Percentiles rank a stretch among this genome's conserved stretches.
phyloP scores from a whole-genome alignment of 805 yeast species.

The Torulaspora quercuum region DNA sequence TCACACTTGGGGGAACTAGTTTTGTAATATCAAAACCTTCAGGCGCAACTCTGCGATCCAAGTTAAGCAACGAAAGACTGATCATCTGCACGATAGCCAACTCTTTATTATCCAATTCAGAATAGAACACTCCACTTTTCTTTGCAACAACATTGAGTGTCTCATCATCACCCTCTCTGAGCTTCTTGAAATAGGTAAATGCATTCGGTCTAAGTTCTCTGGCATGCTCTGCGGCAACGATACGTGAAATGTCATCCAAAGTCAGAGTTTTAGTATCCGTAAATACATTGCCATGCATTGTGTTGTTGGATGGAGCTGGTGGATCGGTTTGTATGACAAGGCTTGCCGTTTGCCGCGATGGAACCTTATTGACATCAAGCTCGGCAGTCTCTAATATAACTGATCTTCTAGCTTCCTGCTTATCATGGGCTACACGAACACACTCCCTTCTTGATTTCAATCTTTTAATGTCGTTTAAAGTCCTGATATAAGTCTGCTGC shows the following conservation, averaged over 20 bases:
- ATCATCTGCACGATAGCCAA: conserved; percentile 57
- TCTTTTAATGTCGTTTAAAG: conserved; percentile 72
- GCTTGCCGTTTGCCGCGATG: conserved; percentile 30
- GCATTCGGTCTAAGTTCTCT: conserved; percentile 91
- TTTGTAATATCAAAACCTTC: conserved; percentile 10
- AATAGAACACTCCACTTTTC: conserved; percentile 49
- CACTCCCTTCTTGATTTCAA: conserved; percentile 69
- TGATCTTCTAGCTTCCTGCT: conserved; percentile 63
- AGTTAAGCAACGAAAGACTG: conserved; percentile 41
- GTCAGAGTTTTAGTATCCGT: conserved; percentile 83
- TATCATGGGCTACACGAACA: conserved; percentile 46
- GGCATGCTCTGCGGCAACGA: conserved; percentile 96
- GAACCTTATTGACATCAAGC: conserved; percentile 23
- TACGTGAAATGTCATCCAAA: conserved; percentile 92
- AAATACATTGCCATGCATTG: conserved; percentile 42
- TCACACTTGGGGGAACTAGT: conserved; percentile 65
- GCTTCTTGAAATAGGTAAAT: conserved; percentile 66
- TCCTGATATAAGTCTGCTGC: conserved; percentile 59
- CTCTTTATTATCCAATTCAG: conserved; percentile 42
- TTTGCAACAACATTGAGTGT: conserved; percentile 18
- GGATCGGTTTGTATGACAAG: conserved; percentile 34
- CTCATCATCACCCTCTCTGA: conserved; percentile 33
- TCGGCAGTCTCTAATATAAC: conserved; percentile 54
- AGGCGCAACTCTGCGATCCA: conserved; percentile 22
- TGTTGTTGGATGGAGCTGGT: conserved; percentile 46